Evolutionary conservation across 305 asterid genomes (phyloP).

Genomic region (Salvia sclarea): DNA sequence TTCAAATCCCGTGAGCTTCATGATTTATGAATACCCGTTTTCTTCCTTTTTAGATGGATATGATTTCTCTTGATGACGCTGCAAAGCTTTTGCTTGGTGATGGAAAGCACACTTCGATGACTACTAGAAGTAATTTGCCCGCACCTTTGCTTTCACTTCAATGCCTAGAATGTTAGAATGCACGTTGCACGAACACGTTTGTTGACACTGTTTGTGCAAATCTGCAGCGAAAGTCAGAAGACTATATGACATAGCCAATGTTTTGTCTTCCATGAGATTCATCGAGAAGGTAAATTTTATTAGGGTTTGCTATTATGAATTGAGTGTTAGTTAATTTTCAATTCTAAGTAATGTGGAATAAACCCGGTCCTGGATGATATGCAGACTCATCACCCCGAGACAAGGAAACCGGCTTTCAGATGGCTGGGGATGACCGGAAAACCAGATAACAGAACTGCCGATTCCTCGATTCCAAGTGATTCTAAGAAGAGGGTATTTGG

Average conservation of each 20-base stretch:
- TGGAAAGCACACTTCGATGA: slow-evolving; percentile 80
- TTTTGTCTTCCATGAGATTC: slow-evolving; percentile 88
- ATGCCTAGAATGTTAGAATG: slow-evolving; percentile 11
- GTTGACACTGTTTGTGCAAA: slow-evolving; percentile 16
- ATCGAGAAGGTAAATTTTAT: slow-evolving; percentile 73
- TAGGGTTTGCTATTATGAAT: not conserved
- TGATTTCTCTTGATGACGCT: slow-evolving; percentile 95
- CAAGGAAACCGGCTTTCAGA: slow-evolving; percentile 93
- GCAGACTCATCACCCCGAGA: slow-evolving; percentile 91
- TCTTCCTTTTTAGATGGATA: slow-evolving; percentile 56
- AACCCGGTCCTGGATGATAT: slow-evolving; percentile 23
- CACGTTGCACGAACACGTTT: slow-evolving; percentile 1
- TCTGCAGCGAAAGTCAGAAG: slow-evolving; percentile 93
- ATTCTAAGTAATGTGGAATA: not conserved
- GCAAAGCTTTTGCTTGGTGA: slow-evolving; percentile 90
- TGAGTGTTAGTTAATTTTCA: not conserved
- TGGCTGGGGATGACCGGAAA: slow-evolving; percentile 77
- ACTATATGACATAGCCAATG: slow-evolving; percentile 90
- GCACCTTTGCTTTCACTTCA: not conserved
- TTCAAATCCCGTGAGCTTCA: slow-evolving; percentile 2
- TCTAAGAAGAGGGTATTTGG: slow-evolving; percentile 85
- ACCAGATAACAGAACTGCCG: slow-evolving; percentile 39
- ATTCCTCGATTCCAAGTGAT: slow-evolving; percentile 37
- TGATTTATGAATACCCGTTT: not conserved
- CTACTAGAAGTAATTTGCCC: slow-evolving; percentile 70